phyloP scores from a whole-genome alignment of 2,329 filamentous ascomycete species.

The Diplodia mutila region DNA sequence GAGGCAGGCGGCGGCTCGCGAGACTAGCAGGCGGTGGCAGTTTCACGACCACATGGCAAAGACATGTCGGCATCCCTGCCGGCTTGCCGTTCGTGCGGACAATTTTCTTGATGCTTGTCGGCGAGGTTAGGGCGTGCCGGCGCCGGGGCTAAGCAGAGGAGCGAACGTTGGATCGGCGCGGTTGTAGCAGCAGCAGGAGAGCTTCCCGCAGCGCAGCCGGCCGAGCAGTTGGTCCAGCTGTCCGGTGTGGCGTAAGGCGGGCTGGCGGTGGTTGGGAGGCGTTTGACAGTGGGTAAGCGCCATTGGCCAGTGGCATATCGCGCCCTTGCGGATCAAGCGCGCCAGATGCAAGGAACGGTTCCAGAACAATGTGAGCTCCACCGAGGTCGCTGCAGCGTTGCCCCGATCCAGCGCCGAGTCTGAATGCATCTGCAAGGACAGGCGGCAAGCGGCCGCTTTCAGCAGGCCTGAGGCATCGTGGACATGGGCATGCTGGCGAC shows the following conservation, averaged over 20 bases:
- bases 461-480: constrained; percentile 13
- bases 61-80: background rate
- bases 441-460: background rate
- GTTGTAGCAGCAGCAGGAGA: background rate
- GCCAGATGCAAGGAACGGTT: constrained; percentile 27
- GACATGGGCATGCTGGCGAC: background rate
- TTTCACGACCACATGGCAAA: constrained; percentile 19
- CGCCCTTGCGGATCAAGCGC: constrained; percentile 24
- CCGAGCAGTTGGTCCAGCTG: background rate
- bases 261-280: constrained; percentile 10
- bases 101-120: background rate
- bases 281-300: background rate
- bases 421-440: constrained; percentile 23
- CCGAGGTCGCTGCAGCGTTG: background rate
- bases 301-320: constrained; percentile 12
- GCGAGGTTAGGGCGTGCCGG: background rate
- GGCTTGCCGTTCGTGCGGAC: constrained; percentile 8
- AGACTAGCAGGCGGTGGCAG: constrained; percentile 8
- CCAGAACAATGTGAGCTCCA: constrained; percentile 21
- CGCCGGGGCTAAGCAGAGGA: background rate
- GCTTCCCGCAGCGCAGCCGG: constrained; percentile 14
- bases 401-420: constrained; percentile 19
- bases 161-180: constrained; percentile 16
- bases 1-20: background rate
- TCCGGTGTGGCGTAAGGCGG: constrained; percentile 18